Percentiles rank a stretch among this genome's conserved stretches.
Evolutionary conservation across 2,329 filamentous ascomycete genomes (phyloP).

Genomic region (Aureobasidium namibiae): DNA sequence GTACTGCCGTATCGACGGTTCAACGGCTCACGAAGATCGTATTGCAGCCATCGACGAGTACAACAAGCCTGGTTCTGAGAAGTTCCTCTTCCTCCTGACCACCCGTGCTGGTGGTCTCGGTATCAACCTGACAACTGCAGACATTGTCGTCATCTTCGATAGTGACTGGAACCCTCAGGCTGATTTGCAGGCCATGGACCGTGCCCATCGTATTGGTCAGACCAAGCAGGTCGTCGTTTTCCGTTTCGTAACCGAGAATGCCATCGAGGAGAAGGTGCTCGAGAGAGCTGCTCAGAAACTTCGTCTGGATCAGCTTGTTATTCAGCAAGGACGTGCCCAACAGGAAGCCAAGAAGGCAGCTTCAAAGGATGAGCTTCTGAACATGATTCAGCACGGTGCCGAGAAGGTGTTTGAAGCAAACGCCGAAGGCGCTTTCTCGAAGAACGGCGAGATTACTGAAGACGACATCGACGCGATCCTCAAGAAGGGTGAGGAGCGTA

Average conservation of each 20-base stretch:
- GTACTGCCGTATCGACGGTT: slow-evolving; percentile 95
- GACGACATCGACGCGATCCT: slow-evolving; percentile 88
- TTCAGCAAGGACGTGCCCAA: slow-evolving; percentile 92
- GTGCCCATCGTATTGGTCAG: slow-evolving; percentile 95
- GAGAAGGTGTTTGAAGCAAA: slow-evolving; percentile 81
- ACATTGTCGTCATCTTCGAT: slow-evolving; percentile 94
- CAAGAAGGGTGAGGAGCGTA: slow-evolving; percentile 76
- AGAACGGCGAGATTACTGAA: slow-evolving; percentile 61
- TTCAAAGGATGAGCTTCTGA: slow-evolving; percentile 91
- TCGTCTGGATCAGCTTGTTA: slow-evolving; percentile 91
- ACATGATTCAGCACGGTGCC: slow-evolving; percentile 99
- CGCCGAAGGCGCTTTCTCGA: slow-evolving; percentile 51
- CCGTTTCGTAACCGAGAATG: slow-evolving; percentile 93
- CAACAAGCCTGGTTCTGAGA: slow-evolving; percentile 91
- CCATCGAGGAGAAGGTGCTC: slow-evolving; percentile 96
- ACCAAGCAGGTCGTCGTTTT: slow-evolving; percentile 97
- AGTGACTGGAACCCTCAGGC: slow-evolving; percentile 99
- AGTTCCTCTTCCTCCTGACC: slow-evolving; percentile 91
- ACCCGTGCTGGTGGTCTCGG: slow-evolving; percentile 92
- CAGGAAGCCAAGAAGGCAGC: slow-evolving; percentile 83
- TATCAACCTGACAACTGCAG: slow-evolving; percentile 91
- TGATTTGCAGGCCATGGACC: slow-evolving; percentile 97
- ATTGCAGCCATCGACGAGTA: slow-evolving; percentile 98
- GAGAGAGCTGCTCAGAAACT: slow-evolving; percentile 95
- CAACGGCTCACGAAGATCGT: slow-evolving; percentile 93